A percentile compares a stretch with the other conserved stretches of the same genome.
phyloP scores from a whole-genome alignment of 768 basidiomycete species.

The Chalciporus piperatus region DNA sequence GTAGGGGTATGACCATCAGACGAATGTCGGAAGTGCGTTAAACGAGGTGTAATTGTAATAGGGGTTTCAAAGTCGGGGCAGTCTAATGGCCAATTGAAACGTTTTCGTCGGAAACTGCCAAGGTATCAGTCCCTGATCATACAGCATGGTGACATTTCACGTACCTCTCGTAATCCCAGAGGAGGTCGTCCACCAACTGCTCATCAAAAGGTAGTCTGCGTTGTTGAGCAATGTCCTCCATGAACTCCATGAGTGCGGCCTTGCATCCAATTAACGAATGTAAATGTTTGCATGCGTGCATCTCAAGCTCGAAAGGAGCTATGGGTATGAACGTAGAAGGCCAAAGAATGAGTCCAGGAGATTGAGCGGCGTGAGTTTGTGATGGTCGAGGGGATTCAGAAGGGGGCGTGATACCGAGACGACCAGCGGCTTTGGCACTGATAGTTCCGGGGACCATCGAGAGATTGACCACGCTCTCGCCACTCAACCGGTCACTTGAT shows the following conservation, averaged over 20 bases:
- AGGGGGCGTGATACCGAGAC: slow-evolving; percentile 33
- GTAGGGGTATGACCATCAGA: slow-evolving; percentile 7
- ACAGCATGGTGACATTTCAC: background rate
- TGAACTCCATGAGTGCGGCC: slow-evolving; percentile 51
- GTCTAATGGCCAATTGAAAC: slow-evolving; percentile 67
- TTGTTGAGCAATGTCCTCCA: slow-evolving; percentile 34
- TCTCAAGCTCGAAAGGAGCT: slow-evolving; percentile 59
- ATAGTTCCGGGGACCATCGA: slow-evolving; percentile 27
- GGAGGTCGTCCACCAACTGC: slow-evolving; percentile 22
- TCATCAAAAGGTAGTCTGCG: slow-evolving; percentile 20
- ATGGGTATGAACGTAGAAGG: slow-evolving; percentile 59
- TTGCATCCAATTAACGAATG: slow-evolving; percentile 64
- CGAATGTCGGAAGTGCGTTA: slow-evolving; percentile 17
- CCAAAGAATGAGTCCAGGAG: slow-evolving; percentile 61
- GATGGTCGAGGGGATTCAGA: slow-evolving; percentile 14
- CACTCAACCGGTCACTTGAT: slow-evolving; percentile 27
- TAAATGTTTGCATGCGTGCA: slow-evolving; percentile 70
- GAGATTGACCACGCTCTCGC: slow-evolving; percentile 20
- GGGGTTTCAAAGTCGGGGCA: slow-evolving; percentile 32
- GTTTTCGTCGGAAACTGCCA: slow-evolving; percentile 59
- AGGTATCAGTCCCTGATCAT: slow-evolving; percentile 8
- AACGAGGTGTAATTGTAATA: slow-evolving; percentile 22
- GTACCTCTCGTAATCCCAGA: slow-evolving; percentile 39
- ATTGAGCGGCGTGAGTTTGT: slow-evolving; percentile 42
- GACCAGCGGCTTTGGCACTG: slow-evolving; percentile 37